Evolutionary conservation across 495 filamentous ascomycete genomes (phyloP), one percentile per base, ranked within the genome.

Genomic region (Hypoxylon perforatum): DNA sequence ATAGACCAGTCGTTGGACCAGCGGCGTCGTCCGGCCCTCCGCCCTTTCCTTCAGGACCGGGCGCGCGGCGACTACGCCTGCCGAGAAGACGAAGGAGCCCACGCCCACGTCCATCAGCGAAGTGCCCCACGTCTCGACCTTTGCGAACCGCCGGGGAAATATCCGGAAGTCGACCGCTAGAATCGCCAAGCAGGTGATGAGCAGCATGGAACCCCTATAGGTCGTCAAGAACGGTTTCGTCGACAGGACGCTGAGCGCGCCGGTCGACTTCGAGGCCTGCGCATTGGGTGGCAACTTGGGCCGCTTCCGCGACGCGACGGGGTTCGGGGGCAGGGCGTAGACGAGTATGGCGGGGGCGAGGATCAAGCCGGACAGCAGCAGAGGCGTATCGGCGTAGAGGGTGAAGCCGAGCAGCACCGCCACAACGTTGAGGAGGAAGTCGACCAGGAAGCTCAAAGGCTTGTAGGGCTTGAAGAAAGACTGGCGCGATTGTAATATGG

Each of bases 51-150:
- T 94, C 21, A 97, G 80, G n/a, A 93, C 80, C n/a, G 91, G 85
- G 41, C 94, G 86, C 4, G 95, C 92, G 21, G 91, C 92, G 4
- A 98, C 92, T n/a, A 97, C 74, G n/a, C 95, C 95, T 4, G 90
- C 90, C 1, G 93, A 93, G 78, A 96, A 99, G 61, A 99, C 95
- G 72, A 99, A 99, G 1, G 94, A 97, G 4, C 95, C 95, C 45
- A 99, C 95, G 9, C 95, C 95, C 69, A 98, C 83, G 77, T 99
- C 95, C 95, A 99, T 99, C 63, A 99, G 75, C 2, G 94, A 97
- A 18, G 95, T 97, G 18, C 95, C 95, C 93, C 95, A 99, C 36
- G 90, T 97, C 78, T 99, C 95, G 0, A 93, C 95, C 80, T 99
- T 99, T 17, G 93, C 95, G 72, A 97, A 97, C 4, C 95, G 90